These are phyloP conservation scores for Cornus controversa DNA, from an alignment of 148 eudicot species.

Conservation along the genomic window DNA sequence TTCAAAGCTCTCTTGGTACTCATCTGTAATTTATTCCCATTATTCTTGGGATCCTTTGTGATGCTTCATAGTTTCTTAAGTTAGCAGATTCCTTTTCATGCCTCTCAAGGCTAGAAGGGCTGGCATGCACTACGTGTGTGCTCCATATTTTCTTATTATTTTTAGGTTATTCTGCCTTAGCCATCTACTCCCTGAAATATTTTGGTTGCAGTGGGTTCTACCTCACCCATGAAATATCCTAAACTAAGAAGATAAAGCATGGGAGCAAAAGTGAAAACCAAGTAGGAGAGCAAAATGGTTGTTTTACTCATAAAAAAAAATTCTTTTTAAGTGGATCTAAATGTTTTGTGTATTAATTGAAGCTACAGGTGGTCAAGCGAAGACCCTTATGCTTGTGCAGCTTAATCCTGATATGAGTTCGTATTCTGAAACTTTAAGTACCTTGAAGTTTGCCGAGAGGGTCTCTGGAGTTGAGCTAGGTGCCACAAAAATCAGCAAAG, in stretches of 20 bases:
- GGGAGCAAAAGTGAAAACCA: too few species aligned
- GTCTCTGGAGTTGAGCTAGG: constrained; percentile 46
- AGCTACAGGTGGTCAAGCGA: constrained; percentile 38
- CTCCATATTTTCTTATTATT: background rate
- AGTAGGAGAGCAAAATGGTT: too few species aligned
- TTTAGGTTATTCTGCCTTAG: background rate
- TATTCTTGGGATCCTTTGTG: background rate
- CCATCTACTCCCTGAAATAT: background rate
- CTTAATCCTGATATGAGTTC: constrained; percentile 34
- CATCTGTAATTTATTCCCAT: background rate
- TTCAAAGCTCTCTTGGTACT: constrained; percentile 36
- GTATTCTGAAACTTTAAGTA: constrained; percentile 30
- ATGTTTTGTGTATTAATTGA: background rate
- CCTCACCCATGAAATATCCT: background rate
- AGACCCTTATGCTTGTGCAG: constrained; percentile 44
- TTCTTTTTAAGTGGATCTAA: background rate
- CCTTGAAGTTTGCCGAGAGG: constrained; percentile 44
- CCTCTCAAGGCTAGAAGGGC: constrained; percentile 13
- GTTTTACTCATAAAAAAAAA: too few species aligned
- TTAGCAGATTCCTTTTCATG: background rate
- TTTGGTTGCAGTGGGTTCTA: background rate
- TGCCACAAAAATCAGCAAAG: constrained; percentile 34
- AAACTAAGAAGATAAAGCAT: background rate
- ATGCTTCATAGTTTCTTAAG: constrained; percentile 2
- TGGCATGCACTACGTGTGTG: constrained; percentile 16